Evolutionary conservation across 805 yeast genomes (phyloP), one percentile per base, ranked within the genome.

Genomic region (Dipodascus geniculatus): DNA sequence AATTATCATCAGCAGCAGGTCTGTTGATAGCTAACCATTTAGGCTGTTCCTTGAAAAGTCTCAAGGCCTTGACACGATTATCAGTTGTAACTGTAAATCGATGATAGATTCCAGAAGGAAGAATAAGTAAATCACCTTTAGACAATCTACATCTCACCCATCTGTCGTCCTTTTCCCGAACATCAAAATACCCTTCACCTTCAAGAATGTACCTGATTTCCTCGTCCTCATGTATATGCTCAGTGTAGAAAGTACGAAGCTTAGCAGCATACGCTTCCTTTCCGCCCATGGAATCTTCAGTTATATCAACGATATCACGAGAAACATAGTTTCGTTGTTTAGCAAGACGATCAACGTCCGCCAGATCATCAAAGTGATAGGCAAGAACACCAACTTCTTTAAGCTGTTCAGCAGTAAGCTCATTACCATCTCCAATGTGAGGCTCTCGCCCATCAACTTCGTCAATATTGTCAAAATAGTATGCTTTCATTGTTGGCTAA

Each of bases 161-260:
- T 53, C 72, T 66, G 54, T 76, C 77, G 11, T 75, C 64, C 24
- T 71, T 63, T 62, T 80, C 83, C 59, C 96, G 76, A 4, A 91
- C 87, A 64, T 91, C 98, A 64, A 91, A 91, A 69, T 77, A 91
- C 0, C 99, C 98, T 54, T 81, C 85, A 9, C 99, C 99, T 23
- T 85, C 96, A 19, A 85, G 64, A 52, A 89, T 80, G 69, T 89
- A 91, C 59, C 99, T 74, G 65, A 91, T 91, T 71, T 91, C 99
- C 70, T 91, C 99, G 66, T 91, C 99, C 66, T 91, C 98, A 66
- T 91, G 99, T 53, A 88, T 74, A 68, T 91, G 99, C 64, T 91
- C 96, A 49, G 77, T 72, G 71, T 81, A 87, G 68, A 90, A 89
- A 48, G 70, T 76, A 57, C 77, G 73, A 67, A 91, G 74, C 67